Evolutionary conservation across 192 early-diverging fungal species (phyloP).

Genomic region (Diversispora eburnea): DNA sequence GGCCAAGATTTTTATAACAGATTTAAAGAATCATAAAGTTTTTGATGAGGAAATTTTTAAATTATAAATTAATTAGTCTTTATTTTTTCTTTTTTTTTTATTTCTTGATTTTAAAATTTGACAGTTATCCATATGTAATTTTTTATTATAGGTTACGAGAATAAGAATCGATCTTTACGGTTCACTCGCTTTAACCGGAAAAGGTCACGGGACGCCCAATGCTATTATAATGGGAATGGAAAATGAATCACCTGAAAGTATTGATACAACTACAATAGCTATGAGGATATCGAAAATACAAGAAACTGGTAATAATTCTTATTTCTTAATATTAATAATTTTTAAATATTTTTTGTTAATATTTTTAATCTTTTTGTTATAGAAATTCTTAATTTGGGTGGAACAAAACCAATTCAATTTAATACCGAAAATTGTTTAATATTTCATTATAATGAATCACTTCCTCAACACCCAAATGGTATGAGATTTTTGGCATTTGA

Average conservation of each 20-base stretch:
- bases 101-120: not conserved
- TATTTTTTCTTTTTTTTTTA: no score
- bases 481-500: slow-evolving; percentile 92
- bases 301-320: slow-evolving; percentile 37
- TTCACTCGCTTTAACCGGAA: slow-evolving; percentile 88
- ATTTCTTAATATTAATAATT: not conserved
- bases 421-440: slow-evolving; percentile 78
- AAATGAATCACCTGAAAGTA: slow-evolving; percentile 81
- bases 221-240: slow-evolving; percentile 88
- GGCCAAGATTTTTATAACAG: slow-evolving; percentile 88
- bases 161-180: slow-evolving; percentile 89
- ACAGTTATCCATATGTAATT: not conserved
- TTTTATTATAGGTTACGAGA: slow-evolving; percentile 40
- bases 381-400: slow-evolving; percentile 62
- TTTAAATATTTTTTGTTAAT: not conserved
- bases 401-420: slow-evolving; percentile 75
- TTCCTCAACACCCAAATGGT: slow-evolving; percentile 95
- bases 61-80: no score
- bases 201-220: slow-evolving; percentile 93
- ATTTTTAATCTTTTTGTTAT: not conserved
- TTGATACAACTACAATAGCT: slow-evolving; percentile 79
- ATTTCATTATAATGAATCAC: slow-evolving; percentile 82
- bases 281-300: slow-evolving; percentile 74
- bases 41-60: slow-evolving; percentile 51
- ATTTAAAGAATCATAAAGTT: slow-evolving; percentile 65